Evolutionary conservation across 306 rosid genomes (phyloP).

Genomic region (Parietaria judaica): DNA sequence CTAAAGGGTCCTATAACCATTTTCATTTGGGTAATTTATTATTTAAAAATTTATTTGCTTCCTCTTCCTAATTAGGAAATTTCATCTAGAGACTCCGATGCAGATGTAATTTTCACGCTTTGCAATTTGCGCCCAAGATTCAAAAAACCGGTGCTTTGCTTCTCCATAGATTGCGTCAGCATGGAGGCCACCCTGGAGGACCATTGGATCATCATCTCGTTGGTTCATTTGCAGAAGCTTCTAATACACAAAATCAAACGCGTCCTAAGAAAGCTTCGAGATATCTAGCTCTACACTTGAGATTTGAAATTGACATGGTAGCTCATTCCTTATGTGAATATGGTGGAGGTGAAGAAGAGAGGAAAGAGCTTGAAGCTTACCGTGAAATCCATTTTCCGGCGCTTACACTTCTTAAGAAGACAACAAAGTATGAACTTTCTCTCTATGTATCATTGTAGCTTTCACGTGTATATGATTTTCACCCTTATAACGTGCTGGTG

Average conservation of each 20-base stretch:
- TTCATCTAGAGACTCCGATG: slow-evolving; percentile 99
- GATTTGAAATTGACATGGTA: slow-evolving; percentile 98
- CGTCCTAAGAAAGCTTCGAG: slow-evolving; percentile 54
- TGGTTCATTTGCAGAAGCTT: slow-evolving; percentile 52
- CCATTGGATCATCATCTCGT: slow-evolving; percentile 60
- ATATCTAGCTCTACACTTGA: slow-evolving; percentile 87
- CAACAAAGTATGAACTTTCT: slow-evolving; percentile 49
- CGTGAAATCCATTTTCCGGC: slow-evolving; percentile 94
- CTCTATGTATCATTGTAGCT: background rate
- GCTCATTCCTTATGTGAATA: slow-evolving; percentile 95
- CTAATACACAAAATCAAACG: slow-evolving; percentile 26
- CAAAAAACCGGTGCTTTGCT: slow-evolving; percentile 87
- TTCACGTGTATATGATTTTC: background rate
- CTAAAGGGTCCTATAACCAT: slow-evolving; percentile 21
- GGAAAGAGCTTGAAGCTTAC: slow-evolving; percentile 74
- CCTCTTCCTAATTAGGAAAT: slow-evolving; percentile 69
- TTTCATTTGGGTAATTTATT: slow-evolving; percentile 7
- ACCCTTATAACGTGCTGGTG: background rate
- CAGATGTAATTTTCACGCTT: slow-evolving; percentile 96
- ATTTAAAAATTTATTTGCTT: slow-evolving; percentile 9
- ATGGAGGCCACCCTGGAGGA: slow-evolving; percentile 53
- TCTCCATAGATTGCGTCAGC: slow-evolving; percentile 74
- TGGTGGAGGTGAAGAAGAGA: slow-evolving; percentile 93
- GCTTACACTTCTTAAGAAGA: slow-evolving; percentile 48
- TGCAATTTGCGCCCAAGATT: slow-evolving; percentile 86